Percentiles rank a stretch among this genome's conserved stretches.
Evolutionary conservation across 805 yeast genomes (phyloP).

Genomic region (Ogataea pini): DNA sequence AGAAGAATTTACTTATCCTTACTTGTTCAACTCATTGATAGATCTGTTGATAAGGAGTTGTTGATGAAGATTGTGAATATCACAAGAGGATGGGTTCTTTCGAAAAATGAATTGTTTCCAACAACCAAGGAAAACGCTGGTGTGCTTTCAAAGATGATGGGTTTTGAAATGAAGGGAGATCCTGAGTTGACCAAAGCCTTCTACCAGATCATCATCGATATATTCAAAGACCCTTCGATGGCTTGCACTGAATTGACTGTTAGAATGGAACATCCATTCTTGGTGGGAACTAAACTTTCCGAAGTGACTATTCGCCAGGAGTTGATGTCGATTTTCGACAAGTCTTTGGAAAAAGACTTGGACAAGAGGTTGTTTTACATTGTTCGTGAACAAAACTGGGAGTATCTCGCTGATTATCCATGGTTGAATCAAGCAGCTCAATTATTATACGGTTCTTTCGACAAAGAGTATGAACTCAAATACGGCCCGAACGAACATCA

Average conservation of each 20-base stretch:
- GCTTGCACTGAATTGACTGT: constrained; percentile 87
- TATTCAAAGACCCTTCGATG: constrained; percentile 77
- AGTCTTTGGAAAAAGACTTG: constrained; percentile 75
- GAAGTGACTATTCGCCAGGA: constrained; percentile 73
- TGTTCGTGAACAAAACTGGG: constrained; percentile 97
- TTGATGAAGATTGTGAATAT: constrained; percentile 72
- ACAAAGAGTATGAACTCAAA: constrained; percentile 46
- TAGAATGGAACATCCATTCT: constrained; percentile 93
- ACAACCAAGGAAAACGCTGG: constrained; percentile 96
- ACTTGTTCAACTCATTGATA: constrained; percentile 85
- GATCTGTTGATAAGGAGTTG: constrained; percentile 76
- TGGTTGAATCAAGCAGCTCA: constrained; percentile 96
- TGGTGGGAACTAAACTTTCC: constrained; percentile 86
- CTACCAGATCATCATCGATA: constrained; percentile 82
- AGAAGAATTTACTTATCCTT: constrained; percentile 83
- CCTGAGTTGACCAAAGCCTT: constrained; percentile 73
- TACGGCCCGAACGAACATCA: constrained; percentile 50
- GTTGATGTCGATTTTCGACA: constrained; percentile 76
- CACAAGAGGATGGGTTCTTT: constrained; percentile 88
- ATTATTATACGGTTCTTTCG: constrained; percentile 76
- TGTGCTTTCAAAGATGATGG: constrained; percentile 87
- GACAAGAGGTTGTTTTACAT: constrained; percentile 81
- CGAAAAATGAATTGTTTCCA: constrained; percentile 81
- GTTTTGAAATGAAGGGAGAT: constrained; percentile 87
- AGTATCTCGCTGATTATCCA: constrained; percentile 83